Evolutionary conservation across 106 monocot species (phyloP), one percentile per base, ranked within the genome.

Genomic region (Dactylorhiza incarnata): DNA sequence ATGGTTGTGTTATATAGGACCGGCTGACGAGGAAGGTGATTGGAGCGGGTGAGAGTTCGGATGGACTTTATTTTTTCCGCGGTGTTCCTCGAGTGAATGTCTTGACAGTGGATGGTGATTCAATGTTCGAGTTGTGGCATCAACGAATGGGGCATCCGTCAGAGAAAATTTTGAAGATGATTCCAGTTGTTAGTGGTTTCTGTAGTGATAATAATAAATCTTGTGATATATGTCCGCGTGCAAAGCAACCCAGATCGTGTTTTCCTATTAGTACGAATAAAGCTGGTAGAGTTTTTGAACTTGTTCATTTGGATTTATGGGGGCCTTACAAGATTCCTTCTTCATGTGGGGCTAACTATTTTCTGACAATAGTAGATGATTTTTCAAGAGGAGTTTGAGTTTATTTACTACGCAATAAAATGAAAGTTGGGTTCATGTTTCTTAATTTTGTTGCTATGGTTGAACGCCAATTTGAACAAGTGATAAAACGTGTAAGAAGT

Each of bases 251-350:
- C 48, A 37, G 72, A 2, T 7, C 10, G 0, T 5, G 45, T 47
- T 72, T 72, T 72, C 72, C 72, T 72, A 46, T 72, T 5, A 72
- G 72, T 72, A 7, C 11, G 3, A 72, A 72, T 72, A 72, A 72
- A 72, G 0, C 72, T 15, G 3, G 45, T 72, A 7, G 72, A 16
- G 45, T 72, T 72, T 72, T 72, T 72, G 45, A 72, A 66, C 66
- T 66, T 66, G 66, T 26, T 66, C 66, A 66, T 66, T 66, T 66
- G 66, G 66, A 66, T 66, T 66, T 66, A 25, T 66, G 66, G 7
- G 66, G 66, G 66, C 66, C 66, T 66, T 66, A 66, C 66, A 66
- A 66, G 66, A 70, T 45, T 70, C 45, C 19, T 9, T 70, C 69
- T 70, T 43, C 29, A 0, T 70, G 69, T 43, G 69, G 69, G 9